Conservation (phyloP, 1,284 basidiomycete species). For the Mycena sp. region DNA sequence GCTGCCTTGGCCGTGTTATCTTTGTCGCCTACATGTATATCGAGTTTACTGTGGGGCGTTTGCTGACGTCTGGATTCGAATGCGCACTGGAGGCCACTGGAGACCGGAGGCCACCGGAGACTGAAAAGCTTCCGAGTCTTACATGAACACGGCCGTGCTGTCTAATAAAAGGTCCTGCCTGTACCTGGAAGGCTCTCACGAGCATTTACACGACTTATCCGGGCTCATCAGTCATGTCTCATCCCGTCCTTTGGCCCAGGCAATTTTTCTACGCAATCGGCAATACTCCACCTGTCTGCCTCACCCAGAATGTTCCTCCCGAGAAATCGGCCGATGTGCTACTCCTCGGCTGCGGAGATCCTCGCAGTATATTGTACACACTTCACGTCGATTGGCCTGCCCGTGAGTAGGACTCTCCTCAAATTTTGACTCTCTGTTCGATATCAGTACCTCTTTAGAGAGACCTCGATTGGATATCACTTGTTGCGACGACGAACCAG, state of each 20-base stretch:
- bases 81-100: too few species aligned
- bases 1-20: too few species aligned
- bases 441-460: slow-evolving; percentile 27
- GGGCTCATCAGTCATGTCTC: slow-evolving; percentile 10
- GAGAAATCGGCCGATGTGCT: slow-evolving; percentile 57
- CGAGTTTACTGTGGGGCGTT: too few species aligned
- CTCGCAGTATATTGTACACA: slow-evolving; percentile 64
- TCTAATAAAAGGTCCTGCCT: too few species aligned
- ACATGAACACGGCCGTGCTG: too few species aligned
- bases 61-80: too few species aligned
- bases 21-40: too few species aligned
- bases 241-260: slow-evolving; percentile 16
- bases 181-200: neutral
- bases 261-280: slow-evolving; percentile 64
- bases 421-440: neutral
- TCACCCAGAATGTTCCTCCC: slow-evolving; percentile 58
- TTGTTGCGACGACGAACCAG: slow-evolving; percentile 68
- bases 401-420: slow-evolving; percentile 33
- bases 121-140: too few species aligned
- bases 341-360: slow-evolving; percentile 67
- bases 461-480: slow-evolving; percentile 59
- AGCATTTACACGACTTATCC: neutral
- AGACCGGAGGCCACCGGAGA: too few species aligned
- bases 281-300: slow-evolving; percentile 60
- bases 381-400: slow-evolving; percentile 38